Evolutionary conservation across 2,329 filamentous ascomycete genomes (phyloP), one percentile per base, ranked within the genome.

Genomic region (Akanthomyces uredinophilus): DNA sequence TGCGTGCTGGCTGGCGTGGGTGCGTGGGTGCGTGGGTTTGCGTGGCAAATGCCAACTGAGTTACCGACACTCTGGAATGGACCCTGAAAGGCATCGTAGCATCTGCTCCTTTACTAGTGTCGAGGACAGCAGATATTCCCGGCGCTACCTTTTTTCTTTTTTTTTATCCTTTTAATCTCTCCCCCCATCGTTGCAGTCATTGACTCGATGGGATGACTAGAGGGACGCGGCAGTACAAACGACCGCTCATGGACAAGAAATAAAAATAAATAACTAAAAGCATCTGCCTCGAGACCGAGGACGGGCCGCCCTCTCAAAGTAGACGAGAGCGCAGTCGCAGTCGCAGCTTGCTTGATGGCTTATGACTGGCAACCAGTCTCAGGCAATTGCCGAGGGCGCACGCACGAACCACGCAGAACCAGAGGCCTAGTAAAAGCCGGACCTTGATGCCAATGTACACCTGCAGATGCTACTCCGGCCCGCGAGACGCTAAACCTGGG

Each of bases 301-400:
- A 1, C 13, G 18, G 32, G 5, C 24, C 7, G 44, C 22, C 44
- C 10, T 24, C 20, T 24, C 11, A 5, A 27, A 5, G 22, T 47
- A 5, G 14, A 29, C 22, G 3, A 49, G 44, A 24, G 20, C 46
- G 7, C 46, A 37, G 32, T 37, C 32, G 37, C 11, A 10, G 11
- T 37, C 35, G 11, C 35, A 37, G 4, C 29, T 32, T 8, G 11
- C 32, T 11, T 8, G 7, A 11, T 10, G 32, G 32, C 7, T 35
- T 10, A 8, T 37, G 13, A 29, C 27, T 29, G 4, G 49, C 49
- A 20, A 7, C 44, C 44, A 7, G 24, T 47, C 44, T 16, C 49
- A 41, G 51, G n/a, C 55, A 57, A 57, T 49, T 57, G 55, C 55
- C 55, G 55, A 49, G 22, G 44, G 14, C 27, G 24, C 39, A 55